These are phyloP conservation scores for Solanum clarkiae DNA, from an alignment of 257 asterid genomes.

Conservation along the genomic window DNA sequence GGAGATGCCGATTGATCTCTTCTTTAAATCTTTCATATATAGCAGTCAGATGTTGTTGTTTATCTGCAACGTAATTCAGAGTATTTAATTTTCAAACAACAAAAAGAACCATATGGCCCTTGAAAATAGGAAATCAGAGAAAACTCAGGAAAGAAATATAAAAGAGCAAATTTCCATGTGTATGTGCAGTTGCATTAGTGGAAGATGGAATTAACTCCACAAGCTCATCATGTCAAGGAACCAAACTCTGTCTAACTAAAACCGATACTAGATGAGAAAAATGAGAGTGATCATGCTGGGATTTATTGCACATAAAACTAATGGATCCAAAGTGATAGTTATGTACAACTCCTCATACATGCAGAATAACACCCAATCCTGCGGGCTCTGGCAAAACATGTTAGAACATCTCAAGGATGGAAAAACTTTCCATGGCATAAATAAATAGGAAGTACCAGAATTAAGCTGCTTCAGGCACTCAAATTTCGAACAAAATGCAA, in stretches of 20 bases:
- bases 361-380: not conserved
- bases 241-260: not conserved
- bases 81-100: not conserved
- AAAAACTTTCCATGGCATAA: not conserved
- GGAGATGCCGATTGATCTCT: conserved; percentile 56
- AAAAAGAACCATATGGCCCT: not conserved
- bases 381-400: not conserved
- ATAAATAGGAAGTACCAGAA: not conserved
- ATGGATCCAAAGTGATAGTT: not conserved
- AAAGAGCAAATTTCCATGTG: not conserved
- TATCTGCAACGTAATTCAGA: conserved; percentile 35
- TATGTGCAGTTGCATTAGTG: not conserved
- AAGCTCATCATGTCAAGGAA: not conserved
- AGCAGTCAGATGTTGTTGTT: conserved; percentile 52
- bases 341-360: not conserved
- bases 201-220: not conserved
- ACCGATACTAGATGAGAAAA: not conserved
- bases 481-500: not conserved
- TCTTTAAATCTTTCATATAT: conserved; percentile 56
- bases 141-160: not conserved
- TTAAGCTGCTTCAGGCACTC: not conserved
- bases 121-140: not conserved
- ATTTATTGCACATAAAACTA: not conserved
- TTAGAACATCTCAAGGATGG: not conserved
- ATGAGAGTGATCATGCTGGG: not conserved